Percentiles rank a stretch among this genome's conserved stretches.
phyloP scores from a whole-genome alignment of 495 filamentous ascomycete species.

The Pseudomonodictys pantanalensis region DNA sequence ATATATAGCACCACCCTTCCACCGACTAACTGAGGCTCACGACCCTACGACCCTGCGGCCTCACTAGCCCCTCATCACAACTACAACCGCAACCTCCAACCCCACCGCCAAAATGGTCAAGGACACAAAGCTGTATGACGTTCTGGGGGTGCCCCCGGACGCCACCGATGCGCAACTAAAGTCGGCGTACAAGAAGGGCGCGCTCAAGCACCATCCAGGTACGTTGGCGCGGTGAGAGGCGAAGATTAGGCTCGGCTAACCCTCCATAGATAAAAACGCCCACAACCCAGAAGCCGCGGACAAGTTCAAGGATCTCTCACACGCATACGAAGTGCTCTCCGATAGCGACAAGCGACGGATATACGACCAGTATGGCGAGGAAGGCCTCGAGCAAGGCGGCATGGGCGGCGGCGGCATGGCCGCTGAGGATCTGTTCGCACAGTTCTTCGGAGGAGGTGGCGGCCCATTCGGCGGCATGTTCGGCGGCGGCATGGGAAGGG shows the following conservation, averaged over 20 bases:
- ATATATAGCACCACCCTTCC: background rate
- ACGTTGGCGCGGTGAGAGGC: slow-evolving; percentile 31
- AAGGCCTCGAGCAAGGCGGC: slow-evolving; percentile 85
- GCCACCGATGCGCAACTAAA: slow-evolving; percentile 77
- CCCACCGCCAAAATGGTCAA: slow-evolving; percentile 65
- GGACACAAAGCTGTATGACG: slow-evolving; percentile 84
- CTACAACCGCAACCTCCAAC: background rate
- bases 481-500: slow-evolving; percentile 73
- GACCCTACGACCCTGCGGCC: background rate
- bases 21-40: background rate
- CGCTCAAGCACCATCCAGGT: slow-evolving; percentile 90
- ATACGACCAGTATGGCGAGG: slow-evolving; percentile 97
- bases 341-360: slow-evolving; percentile 85
- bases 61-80: background rate
- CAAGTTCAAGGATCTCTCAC: slow-evolving; percentile 96
- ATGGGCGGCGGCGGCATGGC: slow-evolving; percentile 81
- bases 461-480: slow-evolving; percentile 80
- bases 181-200: slow-evolving; percentile 86
- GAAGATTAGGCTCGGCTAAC: background rate
- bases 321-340: slow-evolving; percentile 90
- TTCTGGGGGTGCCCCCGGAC: slow-evolving; percentile 71
- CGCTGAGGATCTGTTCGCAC: slow-evolving; percentile 93
- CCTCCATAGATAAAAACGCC: slow-evolving; percentile 80
- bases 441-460: slow-evolving; percentile 90
- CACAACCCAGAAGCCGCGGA: slow-evolving; percentile 90